phyloP scores from a whole-genome alignment of 2,329 filamentous ascomycete genomes.

The Aspergillus spinulosporus region DNA sequence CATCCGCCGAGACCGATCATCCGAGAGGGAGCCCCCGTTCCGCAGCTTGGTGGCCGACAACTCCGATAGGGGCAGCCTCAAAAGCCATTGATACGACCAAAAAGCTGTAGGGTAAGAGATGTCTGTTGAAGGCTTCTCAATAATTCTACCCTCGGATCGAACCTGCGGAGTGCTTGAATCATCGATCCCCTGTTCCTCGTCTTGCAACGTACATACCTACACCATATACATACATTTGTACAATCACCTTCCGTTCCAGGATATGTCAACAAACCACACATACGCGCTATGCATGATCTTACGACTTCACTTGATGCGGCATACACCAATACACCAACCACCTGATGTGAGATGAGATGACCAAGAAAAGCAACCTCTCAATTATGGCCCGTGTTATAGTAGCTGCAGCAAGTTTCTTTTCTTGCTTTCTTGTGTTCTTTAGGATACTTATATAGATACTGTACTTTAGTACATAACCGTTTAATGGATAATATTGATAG shows the following conservation, averaged over 20 bases:
- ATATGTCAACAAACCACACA: neutral
- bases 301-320: slow-evolving; percentile 6
- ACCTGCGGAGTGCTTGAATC: neutral
- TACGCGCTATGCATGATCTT: slow-evolving; percentile 8
- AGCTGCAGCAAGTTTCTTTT: neutral
- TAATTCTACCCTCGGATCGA: neutral
- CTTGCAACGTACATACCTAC: slow-evolving; percentile 1
- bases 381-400: neutral
- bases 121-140: neutral
- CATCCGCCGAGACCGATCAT: slow-evolving; percentile 55
- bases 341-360: neutral
- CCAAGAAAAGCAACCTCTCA: neutral
- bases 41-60: slow-evolving; percentile 35
- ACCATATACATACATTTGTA: slow-evolving; percentile 6
- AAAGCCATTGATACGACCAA: slow-evolving; percentile 21
- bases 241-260: neutral
- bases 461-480: slow-evolving; percentile 16
- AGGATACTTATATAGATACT: slow-evolving; percentile 7
- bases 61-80: slow-evolving; percentile 18
- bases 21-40: slow-evolving; percentile 38
- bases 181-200: too few relatives aligned
- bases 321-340: neutral
- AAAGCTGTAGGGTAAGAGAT: neutral
- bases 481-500: slow-evolving; percentile 23
- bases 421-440: neutral